Base-by-base conservation (phyloP, 2,329 filamentous ascomycete genomes). In the Hymenoscyphus fructigenus region DNA sequence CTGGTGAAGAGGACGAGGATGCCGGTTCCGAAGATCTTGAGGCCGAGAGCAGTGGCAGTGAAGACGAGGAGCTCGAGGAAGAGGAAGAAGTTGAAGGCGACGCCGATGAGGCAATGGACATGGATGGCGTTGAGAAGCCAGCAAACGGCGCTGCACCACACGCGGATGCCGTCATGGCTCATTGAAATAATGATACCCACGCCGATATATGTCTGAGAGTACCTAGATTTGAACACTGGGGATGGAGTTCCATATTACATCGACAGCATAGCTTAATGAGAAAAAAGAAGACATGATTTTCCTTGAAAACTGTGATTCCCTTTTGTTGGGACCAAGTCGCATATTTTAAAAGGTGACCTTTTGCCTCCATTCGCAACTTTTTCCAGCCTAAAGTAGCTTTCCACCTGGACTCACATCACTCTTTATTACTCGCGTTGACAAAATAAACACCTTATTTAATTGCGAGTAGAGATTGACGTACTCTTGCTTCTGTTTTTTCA, bases 1-100 rank as follows among this genome's bases (percentile, higher is more conserved):
- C 83, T 26, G 85, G 80, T 28, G 86, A 91, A 20, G 89, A 91
- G 62, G 87, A 88, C 66, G 90, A 93, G 66, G 90, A 88, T 65
- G 64, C 64, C 32, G 91, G 88, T 69, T 91, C 88, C 15, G 84
- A 88, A 41, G 87, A 89, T 57, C 85, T 85, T 65, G 85, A 87
- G 65, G 88, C 87, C 17, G 89, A 89, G 36, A 87, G 58, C 20
- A 50, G 32, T 60, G 36, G 26, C 5, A 60, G 88, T 68, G 87
- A 89, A 68, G 87, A 88, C 60, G 86, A 85, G n/a, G 83, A 82
- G 41, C 79, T 78, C 61, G 85, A 60, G 82, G 90, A 89, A 47
- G 85, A 82, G n/a, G 90, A 91, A 61, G 89, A 91, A 61, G 87
- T 87, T 65, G 90, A 93, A 66, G 90, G 88, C 65, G 64, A 73